Percentiles rank a stretch among this genome's conserved stretches.
phyloP scores from a whole-genome alignment of 345 rosid genomes.

The Ceriops tagal region DNA sequence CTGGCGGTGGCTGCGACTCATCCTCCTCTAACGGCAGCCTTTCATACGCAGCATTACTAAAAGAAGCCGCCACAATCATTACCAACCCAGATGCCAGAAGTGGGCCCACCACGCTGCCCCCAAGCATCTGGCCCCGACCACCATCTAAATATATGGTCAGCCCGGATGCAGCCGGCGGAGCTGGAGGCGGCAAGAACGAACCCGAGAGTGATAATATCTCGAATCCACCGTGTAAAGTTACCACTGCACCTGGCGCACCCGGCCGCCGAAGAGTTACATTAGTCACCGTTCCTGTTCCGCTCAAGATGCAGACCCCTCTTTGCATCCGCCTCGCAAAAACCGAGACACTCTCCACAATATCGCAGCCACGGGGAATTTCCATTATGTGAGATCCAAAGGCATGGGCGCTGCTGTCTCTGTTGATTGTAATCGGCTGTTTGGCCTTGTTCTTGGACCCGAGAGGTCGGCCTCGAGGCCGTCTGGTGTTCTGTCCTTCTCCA shows the following conservation, averaged over 20 bases:
- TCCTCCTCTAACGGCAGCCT: slow-evolving; percentile 83
- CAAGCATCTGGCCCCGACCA: slow-evolving; percentile 92
- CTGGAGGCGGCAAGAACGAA: slow-evolving; percentile 88
- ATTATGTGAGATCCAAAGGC: slow-evolving; percentile 90
- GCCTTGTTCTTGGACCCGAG: slow-evolving; percentile 90
- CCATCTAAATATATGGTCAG: slow-evolving; percentile 82
- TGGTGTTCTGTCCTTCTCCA: slow-evolving; percentile 44
- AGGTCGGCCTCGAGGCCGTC: slow-evolving; percentile 82
- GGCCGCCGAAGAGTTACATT: slow-evolving; percentile 81
- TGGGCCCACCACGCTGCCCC: slow-evolving; percentile 83
- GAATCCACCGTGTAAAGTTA: slow-evolving; percentile 80
- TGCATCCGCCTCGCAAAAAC: slow-evolving; percentile 71
- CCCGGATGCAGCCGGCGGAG: slow-evolving; percentile 84
- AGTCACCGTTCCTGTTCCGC: slow-evolving; percentile 82
- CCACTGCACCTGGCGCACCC: slow-evolving; percentile 70
- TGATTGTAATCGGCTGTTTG: slow-evolving; percentile 86
- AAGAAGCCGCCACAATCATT: slow-evolving; percentile 90
- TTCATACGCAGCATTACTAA: slow-evolving; percentile 91
- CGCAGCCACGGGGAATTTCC: slow-evolving; percentile 78
- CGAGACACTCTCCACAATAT: slow-evolving; percentile 72
- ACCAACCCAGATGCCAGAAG: slow-evolving; percentile 82
- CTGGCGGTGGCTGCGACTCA: slow-evolving; percentile 33
- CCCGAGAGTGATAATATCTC: slow-evolving; percentile 90
- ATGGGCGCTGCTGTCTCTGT: slow-evolving; percentile 88
- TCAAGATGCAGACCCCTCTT: slow-evolving; percentile 82